A percentile compares a stretch with the other conserved stretches of the same genome.
Conservation (phyloP, 768 basidiomycete species). For the Trametes cinnabarina region DNA sequence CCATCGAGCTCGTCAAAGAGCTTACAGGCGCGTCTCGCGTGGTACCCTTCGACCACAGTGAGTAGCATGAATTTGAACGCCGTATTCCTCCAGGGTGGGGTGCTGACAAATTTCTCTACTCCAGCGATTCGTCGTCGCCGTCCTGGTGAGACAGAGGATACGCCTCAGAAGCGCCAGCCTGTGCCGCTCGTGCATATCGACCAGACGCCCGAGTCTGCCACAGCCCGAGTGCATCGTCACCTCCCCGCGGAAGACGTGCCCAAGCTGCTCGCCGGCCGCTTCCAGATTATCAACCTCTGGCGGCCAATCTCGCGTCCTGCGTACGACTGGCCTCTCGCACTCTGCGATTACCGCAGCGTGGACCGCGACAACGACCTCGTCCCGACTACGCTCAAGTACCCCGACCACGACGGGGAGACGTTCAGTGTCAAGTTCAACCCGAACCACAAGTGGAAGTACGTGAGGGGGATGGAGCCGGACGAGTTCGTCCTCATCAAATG, state of each 20-base stretch:
- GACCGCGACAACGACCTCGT: conserved; percentile 38
- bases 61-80: too few species aligned
- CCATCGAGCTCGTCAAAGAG: conserved; percentile 54
- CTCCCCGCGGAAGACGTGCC: conserved; percentile 40
- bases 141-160: conserved; percentile 35
- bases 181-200: conserved; percentile 44
- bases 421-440: conserved; percentile 39
- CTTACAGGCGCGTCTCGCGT: conserved; percentile 58
- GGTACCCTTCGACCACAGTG: conserved; percentile 67
- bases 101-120: not conserved
- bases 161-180: conserved; percentile 43
- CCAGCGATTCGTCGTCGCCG: conserved; percentile 44
- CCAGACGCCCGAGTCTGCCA: conserved; percentile 41
- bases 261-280: conserved; percentile 41
- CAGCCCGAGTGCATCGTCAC: conserved; percentile 43
- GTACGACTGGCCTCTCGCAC: conserved; percentile 47
- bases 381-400: conserved; percentile 38
- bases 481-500: conserved; percentile 50
- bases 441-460: conserved; percentile 45
- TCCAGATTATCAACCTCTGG: conserved; percentile 57
- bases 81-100: too few species aligned
- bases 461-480: conserved; percentile 43
- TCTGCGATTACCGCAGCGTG: conserved; percentile 47
- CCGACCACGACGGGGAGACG: conserved; percentile 45
- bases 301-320: conserved; percentile 47